Conservation (phyloP, 306 rosid species). For the Ormosia semicastrata region DNA sequence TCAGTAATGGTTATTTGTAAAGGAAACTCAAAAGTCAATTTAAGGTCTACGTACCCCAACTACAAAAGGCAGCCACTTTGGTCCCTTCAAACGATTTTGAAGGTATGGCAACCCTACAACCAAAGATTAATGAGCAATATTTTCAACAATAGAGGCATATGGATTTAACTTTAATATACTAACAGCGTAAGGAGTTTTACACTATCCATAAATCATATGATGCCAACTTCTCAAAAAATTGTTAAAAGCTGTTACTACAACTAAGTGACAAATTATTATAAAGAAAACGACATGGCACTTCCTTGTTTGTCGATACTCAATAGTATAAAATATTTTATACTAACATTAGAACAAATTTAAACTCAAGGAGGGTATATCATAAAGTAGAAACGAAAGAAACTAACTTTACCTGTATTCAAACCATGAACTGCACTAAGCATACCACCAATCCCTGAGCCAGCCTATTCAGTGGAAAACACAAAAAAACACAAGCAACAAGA, state of each 20-base stretch:
- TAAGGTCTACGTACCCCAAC: slow-evolving; percentile 70
- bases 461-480: slow-evolving; percentile 39
- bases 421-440: slow-evolving; percentile 76
- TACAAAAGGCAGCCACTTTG: slow-evolving; percentile 94
- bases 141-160: not conserved
- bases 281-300: not conserved
- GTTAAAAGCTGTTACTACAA: not conserved
- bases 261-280: not conserved
- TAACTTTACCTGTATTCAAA: slow-evolving; percentile 62
- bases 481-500: slow-evolving; percentile 1
- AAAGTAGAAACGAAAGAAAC: not conserved
- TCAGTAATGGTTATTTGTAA: not conserved
- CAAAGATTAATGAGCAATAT: slow-evolving; percentile 32
- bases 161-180: not conserved
- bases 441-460: slow-evolving; percentile 85
- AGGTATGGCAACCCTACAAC: slow-evolving; percentile 81
- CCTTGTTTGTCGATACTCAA: not conserved
- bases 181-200: not conserved
- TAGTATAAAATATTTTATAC: no score
- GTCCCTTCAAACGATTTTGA: slow-evolving; percentile 80
- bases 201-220: not conserved
- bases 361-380: not conserved
- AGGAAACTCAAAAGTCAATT: slow-evolving; percentile 1
- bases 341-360: not conserved
- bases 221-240: not conserved